Evolutionary conservation across 1,284 basidiomycete genomes (phyloP).

Genomic region (Pseudozyma flocculosa): DNA sequence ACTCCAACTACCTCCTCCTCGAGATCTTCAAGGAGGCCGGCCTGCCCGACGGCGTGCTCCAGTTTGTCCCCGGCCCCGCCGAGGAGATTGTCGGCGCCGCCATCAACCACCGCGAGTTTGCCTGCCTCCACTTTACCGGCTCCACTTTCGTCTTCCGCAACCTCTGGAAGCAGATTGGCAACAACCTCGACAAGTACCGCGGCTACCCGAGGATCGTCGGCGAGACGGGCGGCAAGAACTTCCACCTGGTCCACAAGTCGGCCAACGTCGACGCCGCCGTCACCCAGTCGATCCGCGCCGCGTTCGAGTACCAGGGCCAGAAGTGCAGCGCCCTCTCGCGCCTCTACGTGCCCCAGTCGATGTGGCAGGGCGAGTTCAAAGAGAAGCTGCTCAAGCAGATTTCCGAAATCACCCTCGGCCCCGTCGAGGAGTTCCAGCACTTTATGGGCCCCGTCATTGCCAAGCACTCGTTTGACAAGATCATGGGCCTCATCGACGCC

Average conservation of each 20-base stretch:
- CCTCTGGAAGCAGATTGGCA: slow-evolving; percentile 94
- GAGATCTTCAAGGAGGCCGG: slow-evolving; percentile 93
- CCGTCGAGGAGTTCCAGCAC: slow-evolving; percentile 74
- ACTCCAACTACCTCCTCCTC: slow-evolving; percentile 90
- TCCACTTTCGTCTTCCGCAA: slow-evolving; percentile 82
- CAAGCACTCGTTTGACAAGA: slow-evolving; percentile 82
- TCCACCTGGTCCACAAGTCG: slow-evolving; percentile 85
- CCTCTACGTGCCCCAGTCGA: slow-evolving; percentile 80
- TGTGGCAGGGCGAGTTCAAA: slow-evolving; percentile 87
- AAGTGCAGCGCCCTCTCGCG: slow-evolving; percentile 95
- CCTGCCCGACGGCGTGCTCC: slow-evolving; percentile 89
- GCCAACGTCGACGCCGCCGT: slow-evolving; percentile 87
- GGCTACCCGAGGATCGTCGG: slow-evolving; percentile 93
- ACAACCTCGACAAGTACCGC: slow-evolving; percentile 69
- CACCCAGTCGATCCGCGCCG: slow-evolving; percentile 81
- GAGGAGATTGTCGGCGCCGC: slow-evolving; percentile 48
- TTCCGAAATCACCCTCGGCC: slow-evolving; percentile 81
- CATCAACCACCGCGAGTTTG: slow-evolving; percentile 75
- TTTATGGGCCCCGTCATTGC: slow-evolving; percentile 96
- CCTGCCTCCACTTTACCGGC: slow-evolving; percentile 93
- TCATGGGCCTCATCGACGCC: slow-evolving; percentile 78
- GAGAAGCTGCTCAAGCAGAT: slow-evolving; percentile 74
- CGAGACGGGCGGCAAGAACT: slow-evolving; percentile 93
- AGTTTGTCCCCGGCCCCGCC: slow-evolving; percentile 75
- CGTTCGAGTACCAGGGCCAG: slow-evolving; percentile 97